A percentile compares a stretch with the other conserved stretches of the same genome.
phyloP scores from a whole-genome alignment of 2,329 filamentous ascomycete genomes.

The Penicillium psychrosexuale region DNA sequence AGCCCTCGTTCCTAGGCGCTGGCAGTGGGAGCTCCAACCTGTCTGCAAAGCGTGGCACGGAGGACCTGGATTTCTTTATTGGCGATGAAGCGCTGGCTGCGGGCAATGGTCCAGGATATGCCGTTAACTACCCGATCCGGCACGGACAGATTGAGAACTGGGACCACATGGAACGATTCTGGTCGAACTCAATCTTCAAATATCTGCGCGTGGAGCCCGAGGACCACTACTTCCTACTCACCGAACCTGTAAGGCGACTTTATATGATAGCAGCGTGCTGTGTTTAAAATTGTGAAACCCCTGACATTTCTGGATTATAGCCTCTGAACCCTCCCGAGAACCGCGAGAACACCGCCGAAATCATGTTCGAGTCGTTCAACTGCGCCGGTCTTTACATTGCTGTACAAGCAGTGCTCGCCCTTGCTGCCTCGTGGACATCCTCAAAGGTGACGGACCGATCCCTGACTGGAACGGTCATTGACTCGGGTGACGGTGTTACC shows the following conservation, averaged over 20 bases:
- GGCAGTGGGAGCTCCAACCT: constrained; percentile 79
- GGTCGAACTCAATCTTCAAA: constrained; percentile 99
- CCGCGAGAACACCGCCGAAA: constrained; percentile 97
- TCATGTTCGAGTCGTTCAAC: constrained; percentile 99
- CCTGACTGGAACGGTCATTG: constrained; percentile 94
- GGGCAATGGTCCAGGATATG: constrained; percentile 83
- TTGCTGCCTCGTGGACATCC: constrained; percentile 97
- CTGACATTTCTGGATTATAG: constrained; percentile 45
- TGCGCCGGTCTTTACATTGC: constrained; percentile 98
- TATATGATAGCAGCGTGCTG: neutral
- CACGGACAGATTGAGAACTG: constrained; percentile 99
- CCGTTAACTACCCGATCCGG: constrained; percentile 93
- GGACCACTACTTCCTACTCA: constrained; percentile 97
- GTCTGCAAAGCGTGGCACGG: constrained; percentile 88
- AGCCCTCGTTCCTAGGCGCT: constrained; percentile 90
- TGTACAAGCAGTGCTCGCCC: constrained; percentile 91
- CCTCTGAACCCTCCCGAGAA: constrained; percentile 98
- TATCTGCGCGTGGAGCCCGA: constrained; percentile 97
- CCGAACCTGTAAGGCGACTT: constrained; percentile 71
- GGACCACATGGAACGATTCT: constrained; percentile 99
- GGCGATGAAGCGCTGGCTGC: constrained; percentile 91
- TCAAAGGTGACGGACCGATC: constrained; percentile 96
- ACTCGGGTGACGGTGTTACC: constrained; percentile 97
- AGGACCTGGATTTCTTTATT: constrained; percentile 98
- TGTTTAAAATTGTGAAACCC: neutral